Evolutionary conservation across 495 filamentous ascomycete genomes (phyloP).

Genomic region (Terfezia boudieri): DNA sequence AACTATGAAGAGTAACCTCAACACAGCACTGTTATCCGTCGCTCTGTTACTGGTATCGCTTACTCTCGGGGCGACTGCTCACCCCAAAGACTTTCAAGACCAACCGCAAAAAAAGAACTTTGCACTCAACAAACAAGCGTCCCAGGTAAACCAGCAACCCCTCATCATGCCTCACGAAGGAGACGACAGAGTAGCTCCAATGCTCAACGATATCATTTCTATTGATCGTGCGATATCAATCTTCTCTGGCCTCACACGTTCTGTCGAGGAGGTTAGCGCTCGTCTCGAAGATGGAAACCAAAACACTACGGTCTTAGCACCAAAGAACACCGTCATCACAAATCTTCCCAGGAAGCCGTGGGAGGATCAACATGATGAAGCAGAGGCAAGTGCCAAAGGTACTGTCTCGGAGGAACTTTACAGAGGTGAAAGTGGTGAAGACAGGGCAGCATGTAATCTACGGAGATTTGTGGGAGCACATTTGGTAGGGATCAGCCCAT

Average conservation of each 20-base stretch:
- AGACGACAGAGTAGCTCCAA: not conserved
- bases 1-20: too few species aligned
- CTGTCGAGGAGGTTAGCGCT: slow-evolving; percentile 45
- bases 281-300: slow-evolving; percentile 43
- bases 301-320: slow-evolving; percentile 82
- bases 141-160: too few species aligned
- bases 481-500: slow-evolving; percentile 53
- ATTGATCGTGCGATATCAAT: slow-evolving; percentile 63
- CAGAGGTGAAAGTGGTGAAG: slow-evolving; percentile 52
- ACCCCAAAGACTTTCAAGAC: too few species aligned
- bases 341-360: slow-evolving; percentile 73
- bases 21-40: too few species aligned
- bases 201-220: slow-evolving; percentile 72
- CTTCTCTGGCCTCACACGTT: slow-evolving; percentile 66
- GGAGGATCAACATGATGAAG: slow-evolving; percentile 74
- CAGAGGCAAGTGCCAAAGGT: slow-evolving; percentile 43
- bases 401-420: slow-evolving; percentile 39
- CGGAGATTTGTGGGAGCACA: slow-evolving; percentile 73
- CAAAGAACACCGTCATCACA: slow-evolving; percentile 59
- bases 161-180: not conserved
- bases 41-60: too few species aligned
- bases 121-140: not conserved
- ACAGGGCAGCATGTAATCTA: slow-evolving; percentile 58
- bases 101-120: too few species aligned
- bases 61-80: too few species aligned